Conservation (phyloP, 1,139 yeast species). For the Wickerhamomyces sp. region DNA sequence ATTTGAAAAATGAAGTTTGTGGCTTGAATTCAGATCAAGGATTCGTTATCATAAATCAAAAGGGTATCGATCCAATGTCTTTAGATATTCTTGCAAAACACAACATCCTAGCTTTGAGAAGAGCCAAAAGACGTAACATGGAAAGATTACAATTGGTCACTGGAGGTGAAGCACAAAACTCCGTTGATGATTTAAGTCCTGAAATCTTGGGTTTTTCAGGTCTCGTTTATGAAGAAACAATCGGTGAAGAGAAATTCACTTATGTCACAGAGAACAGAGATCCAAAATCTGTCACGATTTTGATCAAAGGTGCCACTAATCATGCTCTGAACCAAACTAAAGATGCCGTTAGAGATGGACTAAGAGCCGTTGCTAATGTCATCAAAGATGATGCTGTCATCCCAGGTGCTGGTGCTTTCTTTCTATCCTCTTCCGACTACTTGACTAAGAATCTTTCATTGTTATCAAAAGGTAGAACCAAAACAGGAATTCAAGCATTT, state of each 20-base stretch:
- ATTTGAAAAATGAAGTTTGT: slow-evolving; percentile 87
- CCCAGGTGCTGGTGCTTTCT: slow-evolving; percentile 98
- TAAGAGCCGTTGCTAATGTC: slow-evolving; percentile 91
- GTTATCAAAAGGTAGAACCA: slow-evolving; percentile 76
- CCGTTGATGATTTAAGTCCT: slow-evolving; percentile 90
- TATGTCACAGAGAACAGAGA: slow-evolving; percentile 89
- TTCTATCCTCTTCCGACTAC: slow-evolving; percentile 73
- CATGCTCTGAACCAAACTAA: slow-evolving; percentile 88
- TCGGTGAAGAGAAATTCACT: slow-evolving; percentile 97
- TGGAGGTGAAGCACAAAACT: slow-evolving; percentile 97
- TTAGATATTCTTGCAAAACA: slow-evolving; percentile 90
- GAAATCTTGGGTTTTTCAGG: slow-evolving; percentile 88
- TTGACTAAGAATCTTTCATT: slow-evolving; percentile 46
- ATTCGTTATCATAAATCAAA: slow-evolving; percentile 94
- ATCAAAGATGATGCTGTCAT: slow-evolving; percentile 78
- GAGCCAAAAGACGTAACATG: slow-evolving; percentile 99
- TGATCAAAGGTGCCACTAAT: slow-evolving; percentile 89
- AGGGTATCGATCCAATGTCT: slow-evolving; percentile 99
- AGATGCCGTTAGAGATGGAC: slow-evolving; percentile 96
- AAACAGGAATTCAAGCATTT: slow-evolving; percentile 89
- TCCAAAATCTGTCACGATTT: slow-evolving; percentile 87
- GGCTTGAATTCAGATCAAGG: slow-evolving; percentile 69
- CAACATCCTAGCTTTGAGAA: slow-evolving; percentile 87
- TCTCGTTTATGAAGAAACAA: slow-evolving; percentile 81
- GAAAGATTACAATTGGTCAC: slow-evolving; percentile 94